Percentiles rank a stretch among this genome's conserved stretches.
Evolutionary conservation across 1,284 basidiomycete genomes (phyloP).

Genomic region (Schizophyllum commune): DNA sequence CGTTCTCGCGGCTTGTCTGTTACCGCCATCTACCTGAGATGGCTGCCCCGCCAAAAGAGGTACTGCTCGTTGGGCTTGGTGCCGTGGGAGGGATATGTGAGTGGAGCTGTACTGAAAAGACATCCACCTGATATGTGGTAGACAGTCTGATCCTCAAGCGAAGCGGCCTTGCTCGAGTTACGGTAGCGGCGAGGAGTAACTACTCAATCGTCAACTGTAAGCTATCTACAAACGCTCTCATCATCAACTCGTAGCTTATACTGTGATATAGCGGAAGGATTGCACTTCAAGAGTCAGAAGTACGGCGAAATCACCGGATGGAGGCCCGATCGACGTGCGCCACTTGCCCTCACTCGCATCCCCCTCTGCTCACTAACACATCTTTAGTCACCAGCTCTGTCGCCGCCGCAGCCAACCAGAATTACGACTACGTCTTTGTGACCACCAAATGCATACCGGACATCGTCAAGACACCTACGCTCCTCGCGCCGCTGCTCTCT

Average conservation of each 20-base stretch:
- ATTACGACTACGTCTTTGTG: slow-evolving; percentile 62
- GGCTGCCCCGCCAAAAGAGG: slow-evolving; percentile 22
- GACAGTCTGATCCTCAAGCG: slow-evolving; percentile 59
- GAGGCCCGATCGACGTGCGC: slow-evolving; percentile 55
- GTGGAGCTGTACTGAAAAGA: slow-evolving; percentile 7
- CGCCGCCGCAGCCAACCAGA: slow-evolving; percentile 47
- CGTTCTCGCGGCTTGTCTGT: no score
- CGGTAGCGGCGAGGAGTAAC: slow-evolving; percentile 70
- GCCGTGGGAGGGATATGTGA: slow-evolving; percentile 51
- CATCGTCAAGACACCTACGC: slow-evolving; percentile 42
- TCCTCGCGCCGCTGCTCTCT: slow-evolving; percentile 54
- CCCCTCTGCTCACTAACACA: slow-evolving; percentile 6
- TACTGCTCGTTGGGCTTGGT: slow-evolving; percentile 51
- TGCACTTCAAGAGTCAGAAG: slow-evolving; percentile 50
- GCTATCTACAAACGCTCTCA: slow-evolving; percentile 6
- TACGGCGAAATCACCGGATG: slow-evolving; percentile 53
- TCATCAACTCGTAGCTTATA: no score
- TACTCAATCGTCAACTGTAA: slow-evolving; percentile 49
- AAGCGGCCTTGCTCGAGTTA: slow-evolving; percentile 59
- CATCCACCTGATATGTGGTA: slow-evolving; percentile 14
- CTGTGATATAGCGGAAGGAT: slow-evolving; percentile 47
- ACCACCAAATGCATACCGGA: slow-evolving; percentile 74
- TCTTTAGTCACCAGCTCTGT: slow-evolving; percentile 49
- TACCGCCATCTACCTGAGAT: neutral
- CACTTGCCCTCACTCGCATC: slow-evolving; percentile 6